These are phyloP conservation scores for Phaseolus lunatus DNA, from an alignment of 306 rosid genomes.

Conservation along the genomic window DNA sequence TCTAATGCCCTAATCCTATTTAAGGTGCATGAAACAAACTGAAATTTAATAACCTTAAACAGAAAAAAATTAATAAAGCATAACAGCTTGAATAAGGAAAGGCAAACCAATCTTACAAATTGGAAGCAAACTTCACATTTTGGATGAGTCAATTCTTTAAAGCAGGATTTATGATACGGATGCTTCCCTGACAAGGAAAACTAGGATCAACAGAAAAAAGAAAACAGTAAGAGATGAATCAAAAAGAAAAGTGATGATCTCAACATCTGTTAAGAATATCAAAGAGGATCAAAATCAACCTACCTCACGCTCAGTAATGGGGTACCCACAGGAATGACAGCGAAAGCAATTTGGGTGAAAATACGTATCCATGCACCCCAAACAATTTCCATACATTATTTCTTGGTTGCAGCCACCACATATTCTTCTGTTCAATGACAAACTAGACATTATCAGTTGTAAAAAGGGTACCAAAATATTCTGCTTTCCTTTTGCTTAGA, in stretches of 20 bases:
- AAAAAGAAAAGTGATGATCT: constrained; percentile 14
- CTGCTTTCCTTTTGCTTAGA: constrained; percentile 8
- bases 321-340: constrained; percentile 75
- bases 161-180: constrained; percentile 95
- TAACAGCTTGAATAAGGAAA: constrained; percentile 22
- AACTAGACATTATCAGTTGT: constrained; percentile 39
- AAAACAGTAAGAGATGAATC: constrained; percentile 57
- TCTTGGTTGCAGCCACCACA: constrained; percentile 86
- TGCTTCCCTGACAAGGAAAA: constrained; percentile 92
- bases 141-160: constrained; percentile 88
- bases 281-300: constrained; percentile 40
- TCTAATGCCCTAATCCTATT: background rate
- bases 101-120: constrained; percentile 69
- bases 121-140: constrained; percentile 97
- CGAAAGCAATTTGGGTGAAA: constrained; percentile 91
- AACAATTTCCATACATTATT: constrained; percentile 71
- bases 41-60: constrained; percentile 9
- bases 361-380: constrained; percentile 79
- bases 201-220: constrained; percentile 68
- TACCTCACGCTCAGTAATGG: constrained; percentile 96
- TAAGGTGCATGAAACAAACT: constrained; percentile 4
- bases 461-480: background rate
- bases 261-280: constrained; percentile 22
- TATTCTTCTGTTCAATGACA: constrained; percentile 55
- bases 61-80: constrained; percentile 10